Conservation (phyloP, 345 rosid genomes). For the Linum usitatissimum region DNA sequence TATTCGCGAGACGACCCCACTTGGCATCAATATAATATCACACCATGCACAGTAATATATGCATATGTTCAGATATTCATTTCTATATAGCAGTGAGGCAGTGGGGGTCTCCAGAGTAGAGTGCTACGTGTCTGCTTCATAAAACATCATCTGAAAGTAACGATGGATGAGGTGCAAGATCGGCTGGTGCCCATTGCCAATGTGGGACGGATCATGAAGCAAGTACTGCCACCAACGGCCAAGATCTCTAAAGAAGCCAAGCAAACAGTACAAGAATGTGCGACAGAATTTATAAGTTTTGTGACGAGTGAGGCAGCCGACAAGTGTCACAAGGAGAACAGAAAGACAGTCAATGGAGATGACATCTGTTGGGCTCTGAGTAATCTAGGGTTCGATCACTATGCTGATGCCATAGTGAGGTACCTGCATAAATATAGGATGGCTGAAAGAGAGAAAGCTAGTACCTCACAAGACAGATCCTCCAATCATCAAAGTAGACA, state of each 20-base stretch:
- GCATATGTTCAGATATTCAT: too few species aligned
- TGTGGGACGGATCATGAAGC: slow-evolving; percentile 71
- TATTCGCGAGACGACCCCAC: too few species aligned
- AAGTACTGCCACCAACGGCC: slow-evolving; percentile 55
- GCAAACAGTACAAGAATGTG: slow-evolving; percentile 74
- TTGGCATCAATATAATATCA: too few species aligned
- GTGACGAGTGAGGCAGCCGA: slow-evolving; percentile 80
- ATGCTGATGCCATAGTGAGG: slow-evolving; percentile 55
- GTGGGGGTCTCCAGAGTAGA: too few species aligned
- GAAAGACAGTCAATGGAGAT: slow-evolving; percentile 78
- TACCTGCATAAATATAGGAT: slow-evolving; percentile 50
- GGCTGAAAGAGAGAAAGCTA: slow-evolving; percentile 43
- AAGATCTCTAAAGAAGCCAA: slow-evolving; percentile 82
- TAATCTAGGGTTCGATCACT: slow-evolving; percentile 63
- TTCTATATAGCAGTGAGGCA: too few species aligned
- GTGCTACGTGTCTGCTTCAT: too few species aligned
- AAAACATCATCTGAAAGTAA: neutral
- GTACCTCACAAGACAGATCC: neutral
- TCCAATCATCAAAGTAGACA: too few species aligned
- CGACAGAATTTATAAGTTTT: slow-evolving; percentile 74
- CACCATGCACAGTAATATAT: too few species aligned
- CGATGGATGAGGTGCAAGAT: slow-evolving; percentile 54
- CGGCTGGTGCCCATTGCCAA: slow-evolving; percentile 65
- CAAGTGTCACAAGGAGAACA: slow-evolving; percentile 74
- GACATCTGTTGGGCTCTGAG: slow-evolving; percentile 79